phyloP scores from a whole-genome alignment of 768 basidiomycete species.

The Tulasnella sp. region DNA sequence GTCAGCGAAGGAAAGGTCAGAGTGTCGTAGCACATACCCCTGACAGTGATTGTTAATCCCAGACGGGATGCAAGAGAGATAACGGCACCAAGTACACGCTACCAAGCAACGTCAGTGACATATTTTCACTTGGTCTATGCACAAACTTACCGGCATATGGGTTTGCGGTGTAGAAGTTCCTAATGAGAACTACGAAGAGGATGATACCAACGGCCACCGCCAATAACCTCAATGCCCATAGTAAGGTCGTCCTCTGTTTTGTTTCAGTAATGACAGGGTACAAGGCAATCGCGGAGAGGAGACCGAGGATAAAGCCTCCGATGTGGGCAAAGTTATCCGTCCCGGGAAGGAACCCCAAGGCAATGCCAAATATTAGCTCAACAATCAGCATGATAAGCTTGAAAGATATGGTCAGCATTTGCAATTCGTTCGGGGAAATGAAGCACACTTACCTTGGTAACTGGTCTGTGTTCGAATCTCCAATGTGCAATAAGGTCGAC shows the following conservation, averaged over 20 bases:
- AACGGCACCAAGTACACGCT: constrained; percentile 84
- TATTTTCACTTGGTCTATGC: background rate
- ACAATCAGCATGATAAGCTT: constrained; percentile 75
- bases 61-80: constrained; percentile 84
- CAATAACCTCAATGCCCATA: constrained; percentile 58
- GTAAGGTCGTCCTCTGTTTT: constrained; percentile 54
- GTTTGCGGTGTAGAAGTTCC: constrained; percentile 84
- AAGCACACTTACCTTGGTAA: constrained; percentile 44
- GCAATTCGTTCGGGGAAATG: background rate
- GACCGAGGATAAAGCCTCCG: constrained; percentile 41
- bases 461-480: constrained; percentile 75
- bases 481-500: constrained; percentile 88
- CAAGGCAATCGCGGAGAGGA: constrained; percentile 70
- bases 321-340: constrained; percentile 93
- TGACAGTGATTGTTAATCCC: constrained; percentile 27
- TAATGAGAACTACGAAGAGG: constrained; percentile 65
- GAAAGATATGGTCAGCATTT: background rate
- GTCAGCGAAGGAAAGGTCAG: too few relatives aligned
- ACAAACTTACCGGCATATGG: constrained; percentile 57
- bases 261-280: constrained; percentile 83
- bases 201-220: constrained; percentile 67
- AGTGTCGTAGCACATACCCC: too few relatives aligned
- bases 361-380: constrained; percentile 78
- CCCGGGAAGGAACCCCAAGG: constrained; percentile 40
- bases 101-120: background rate